phyloP scores from a whole-genome alignment of 1,284 basidiomycete species.

The Naganishia cerealis region DNA sequence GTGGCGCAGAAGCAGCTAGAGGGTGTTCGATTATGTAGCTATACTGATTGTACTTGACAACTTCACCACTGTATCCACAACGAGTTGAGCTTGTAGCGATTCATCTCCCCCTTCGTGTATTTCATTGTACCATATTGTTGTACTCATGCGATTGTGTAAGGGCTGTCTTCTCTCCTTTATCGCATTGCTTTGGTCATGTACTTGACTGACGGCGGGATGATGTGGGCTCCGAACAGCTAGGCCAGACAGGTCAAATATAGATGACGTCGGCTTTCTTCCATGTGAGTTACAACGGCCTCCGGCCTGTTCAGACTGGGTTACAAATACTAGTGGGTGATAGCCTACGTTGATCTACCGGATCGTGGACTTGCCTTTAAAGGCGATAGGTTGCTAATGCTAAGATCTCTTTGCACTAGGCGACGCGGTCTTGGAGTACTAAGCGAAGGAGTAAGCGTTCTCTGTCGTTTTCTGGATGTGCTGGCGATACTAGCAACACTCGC shows the following conservation, averaged over 20 bases:
- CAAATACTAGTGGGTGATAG: not conserved
- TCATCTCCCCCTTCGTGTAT: not conserved
- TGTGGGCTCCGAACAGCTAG: not conserved
- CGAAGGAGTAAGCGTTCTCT: slow-evolving; percentile 12
- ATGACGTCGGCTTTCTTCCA: not conserved
- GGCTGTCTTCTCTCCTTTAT: not conserved
- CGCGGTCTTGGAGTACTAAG: slow-evolving; percentile 5
- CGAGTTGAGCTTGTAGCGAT: not conserved
- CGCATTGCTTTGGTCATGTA: no score
- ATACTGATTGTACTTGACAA: not conserved
- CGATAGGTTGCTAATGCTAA: not conserved
- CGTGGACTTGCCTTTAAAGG: slow-evolving; percentile 4
- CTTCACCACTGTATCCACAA: not conserved
- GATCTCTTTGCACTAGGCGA: not conserved
- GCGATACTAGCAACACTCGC: not conserved
- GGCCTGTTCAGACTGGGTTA: not conserved
- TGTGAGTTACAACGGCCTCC: not conserved
- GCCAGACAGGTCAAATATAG: not conserved
- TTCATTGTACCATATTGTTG: not conserved
- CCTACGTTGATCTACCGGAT: not conserved
- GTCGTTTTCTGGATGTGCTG: slow-evolving; percentile 2
- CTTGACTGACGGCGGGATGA: not conserved
- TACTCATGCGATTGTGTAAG: not conserved
- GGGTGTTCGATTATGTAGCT: slow-evolving; percentile 16
- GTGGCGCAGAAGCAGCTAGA: slow-evolving; percentile 2